A percentile compares a stretch with the other conserved stretches of the same genome.
These are phyloP conservation scores for Phytophthora foliorum DNA, from an alignment of 352 stramenopile species.

Conservation along the genomic window DNA sequence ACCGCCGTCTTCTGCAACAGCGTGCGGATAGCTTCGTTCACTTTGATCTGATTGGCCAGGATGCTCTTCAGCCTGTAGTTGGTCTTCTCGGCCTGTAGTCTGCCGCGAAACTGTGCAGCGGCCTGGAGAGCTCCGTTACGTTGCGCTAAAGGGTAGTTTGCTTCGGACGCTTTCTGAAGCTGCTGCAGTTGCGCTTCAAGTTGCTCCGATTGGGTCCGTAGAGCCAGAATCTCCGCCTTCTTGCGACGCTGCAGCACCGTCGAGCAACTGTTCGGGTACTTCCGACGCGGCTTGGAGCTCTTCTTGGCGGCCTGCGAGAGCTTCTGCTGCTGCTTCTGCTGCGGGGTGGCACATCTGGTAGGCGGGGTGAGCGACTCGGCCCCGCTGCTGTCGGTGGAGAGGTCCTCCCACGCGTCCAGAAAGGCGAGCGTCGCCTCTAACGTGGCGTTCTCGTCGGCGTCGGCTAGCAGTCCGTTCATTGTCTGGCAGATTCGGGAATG, in stretches of 20 bases:
- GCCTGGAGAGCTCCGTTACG: conserved; percentile 8
- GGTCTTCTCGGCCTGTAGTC: conserved; percentile 24
- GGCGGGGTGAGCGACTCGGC: not conserved
- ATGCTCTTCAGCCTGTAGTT: conserved; percentile 34
- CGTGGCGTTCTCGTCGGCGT: conserved; percentile 28
- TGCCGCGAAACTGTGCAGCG: conserved; percentile 4
- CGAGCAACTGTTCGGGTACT: conserved; percentile 34
- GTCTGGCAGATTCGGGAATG: conserved; percentile 4
- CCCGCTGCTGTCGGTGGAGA: not conserved
- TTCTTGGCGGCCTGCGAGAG: not conserved
- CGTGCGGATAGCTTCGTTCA: conserved; percentile 14
- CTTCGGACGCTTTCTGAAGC: conserved; percentile 13
- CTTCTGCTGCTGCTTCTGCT: conserved; percentile 28
- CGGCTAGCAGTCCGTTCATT: conserved; percentile 20
- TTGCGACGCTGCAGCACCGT: conserved; percentile 36
- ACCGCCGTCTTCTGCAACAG: conserved; percentile 22
- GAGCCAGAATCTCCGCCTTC: conserved; percentile 37
- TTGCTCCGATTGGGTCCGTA: conserved; percentile 28
- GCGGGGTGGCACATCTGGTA: conserved; percentile 10
- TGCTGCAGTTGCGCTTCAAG: conserved; percentile 28
- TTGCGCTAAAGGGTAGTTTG: not conserved
- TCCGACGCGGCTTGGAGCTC: conserved; percentile 15
- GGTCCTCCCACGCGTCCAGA: conserved; percentile 17
- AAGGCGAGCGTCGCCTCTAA: conserved; percentile 33
- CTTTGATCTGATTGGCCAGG: conserved; percentile 31